These are phyloP conservation scores for Periconia macrospinosa DNA, from an alignment of 2,329 filamentous ascomycete species.

Conservation along the genomic window DNA sequence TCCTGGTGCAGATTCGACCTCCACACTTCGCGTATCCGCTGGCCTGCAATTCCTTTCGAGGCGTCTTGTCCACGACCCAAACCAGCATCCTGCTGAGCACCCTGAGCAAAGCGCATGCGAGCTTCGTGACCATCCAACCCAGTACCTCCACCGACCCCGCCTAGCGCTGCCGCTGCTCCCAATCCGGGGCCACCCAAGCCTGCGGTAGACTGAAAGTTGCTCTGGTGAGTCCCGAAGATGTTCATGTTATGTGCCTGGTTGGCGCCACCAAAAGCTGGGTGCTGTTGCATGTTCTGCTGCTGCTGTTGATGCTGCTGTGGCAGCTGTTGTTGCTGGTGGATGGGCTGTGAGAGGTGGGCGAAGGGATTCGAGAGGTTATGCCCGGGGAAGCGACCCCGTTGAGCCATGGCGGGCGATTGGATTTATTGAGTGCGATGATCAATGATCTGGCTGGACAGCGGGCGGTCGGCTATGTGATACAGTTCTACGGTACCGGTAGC, in stretches of 20 bases:
- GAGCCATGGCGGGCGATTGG: conserved; percentile 53
- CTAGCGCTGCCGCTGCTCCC: conserved; percentile 58
- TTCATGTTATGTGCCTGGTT: conserved; percentile 65
- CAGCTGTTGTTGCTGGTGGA: conserved; percentile 50
- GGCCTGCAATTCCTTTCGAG: conserved; percentile 61
- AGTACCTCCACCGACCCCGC: conserved; percentile 56
- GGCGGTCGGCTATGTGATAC: conserved; percentile 12
- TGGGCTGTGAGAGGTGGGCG: conserved; percentile 54
- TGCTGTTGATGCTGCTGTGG: conserved; percentile 46
- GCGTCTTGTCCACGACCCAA: conserved; percentile 55
- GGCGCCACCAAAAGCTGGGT: conserved; percentile 64
- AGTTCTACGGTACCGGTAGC: conserved; percentile 1
- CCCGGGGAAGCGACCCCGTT: conserved; percentile 61
- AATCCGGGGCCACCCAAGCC: conserved; percentile 57
- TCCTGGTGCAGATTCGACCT: conserved; percentile 87
- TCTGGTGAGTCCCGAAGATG: conserved; percentile 49
- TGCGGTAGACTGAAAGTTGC: conserved; percentile 53
- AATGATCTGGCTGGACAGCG: background rate
- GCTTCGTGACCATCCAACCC: conserved; percentile 85
- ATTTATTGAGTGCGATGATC: conserved; percentile 2
- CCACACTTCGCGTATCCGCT: conserved; percentile 95
- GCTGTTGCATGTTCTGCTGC: conserved; percentile 62
- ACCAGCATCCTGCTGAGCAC: conserved; percentile 57
- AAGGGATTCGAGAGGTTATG: conserved; percentile 63
- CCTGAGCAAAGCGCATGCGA: conserved; percentile 83